Evolutionary conservation across 2,329 filamentous ascomycete genomes (phyloP).

Genomic region (Trichoderma sp.): DNA sequence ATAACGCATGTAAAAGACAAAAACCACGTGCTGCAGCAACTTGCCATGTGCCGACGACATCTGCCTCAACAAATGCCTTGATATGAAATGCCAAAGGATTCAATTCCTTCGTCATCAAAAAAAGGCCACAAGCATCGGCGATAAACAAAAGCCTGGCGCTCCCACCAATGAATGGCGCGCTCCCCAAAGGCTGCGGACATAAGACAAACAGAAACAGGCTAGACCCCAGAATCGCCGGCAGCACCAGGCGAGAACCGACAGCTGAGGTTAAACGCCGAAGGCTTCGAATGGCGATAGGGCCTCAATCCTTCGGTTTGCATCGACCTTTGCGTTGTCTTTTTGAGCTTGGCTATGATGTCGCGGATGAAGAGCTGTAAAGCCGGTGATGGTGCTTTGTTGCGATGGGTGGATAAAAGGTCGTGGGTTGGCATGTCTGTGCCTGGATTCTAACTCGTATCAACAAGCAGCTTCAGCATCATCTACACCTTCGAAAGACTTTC

Average conservation of each 20-base stretch:
- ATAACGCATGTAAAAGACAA: too few species aligned
- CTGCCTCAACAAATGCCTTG: background rate
- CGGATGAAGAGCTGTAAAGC: background rate
- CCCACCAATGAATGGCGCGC: background rate
- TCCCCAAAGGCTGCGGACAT: background rate
- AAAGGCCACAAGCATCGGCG: background rate
- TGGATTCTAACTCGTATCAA: background rate
- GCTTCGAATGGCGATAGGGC: background rate
- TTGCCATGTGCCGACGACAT: background rate
- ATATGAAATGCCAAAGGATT: background rate
- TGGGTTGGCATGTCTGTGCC: background rate
- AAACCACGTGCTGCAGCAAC: background rate
- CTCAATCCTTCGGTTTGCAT: background rate
- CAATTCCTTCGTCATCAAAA: background rate
- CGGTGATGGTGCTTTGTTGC: background rate
- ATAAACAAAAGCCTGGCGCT: background rate
- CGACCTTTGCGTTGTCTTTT: background rate
- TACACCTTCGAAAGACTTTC: background rate
- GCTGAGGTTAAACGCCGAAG: constrained; percentile 1
- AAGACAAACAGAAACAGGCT: background rate
- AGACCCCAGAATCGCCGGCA: background rate
- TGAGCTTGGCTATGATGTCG: background rate
- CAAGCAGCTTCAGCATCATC: background rate
- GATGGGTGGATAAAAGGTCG: background rate
- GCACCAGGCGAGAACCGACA: background rate